Base-by-base conservation (phyloP, 2,329 filamentous ascomycete genomes). In the Phialemoniopsis sp. region DNA sequence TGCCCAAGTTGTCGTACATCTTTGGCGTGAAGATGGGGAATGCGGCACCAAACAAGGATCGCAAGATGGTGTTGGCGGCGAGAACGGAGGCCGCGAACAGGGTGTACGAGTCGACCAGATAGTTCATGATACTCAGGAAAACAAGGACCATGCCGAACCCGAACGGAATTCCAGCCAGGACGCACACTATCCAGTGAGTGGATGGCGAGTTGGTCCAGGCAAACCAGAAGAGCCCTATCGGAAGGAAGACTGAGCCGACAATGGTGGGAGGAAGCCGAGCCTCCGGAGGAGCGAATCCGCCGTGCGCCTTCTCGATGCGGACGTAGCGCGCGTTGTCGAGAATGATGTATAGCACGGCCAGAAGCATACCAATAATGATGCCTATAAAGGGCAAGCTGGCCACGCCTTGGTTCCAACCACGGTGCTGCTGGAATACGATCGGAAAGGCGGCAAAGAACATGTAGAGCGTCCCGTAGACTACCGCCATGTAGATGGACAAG, bases 301-400 rank as follows among this genome's bases (percentile, higher is more conserved):
- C 21, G 21, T 26, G 21, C 6, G 21, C 21, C 10, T 26, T 26
- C 21, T 26, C 21, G 6, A 10, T 26, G 13, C 55, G 62, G 31
- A 60, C 52, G 52, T 81, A 82, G 9, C 74, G 65, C 46, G 66
- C 69, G 58, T 81, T 79, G 42, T 75, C 69, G 41, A 63, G 60
- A 32, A 76, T 59, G 46, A 67, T 70, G 45, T 78, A 79, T 2
- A 58, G 43, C 2, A 81, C 68, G 2, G 76, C 78, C n/a, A 66
- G 37, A 2, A 79, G 40, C 70, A 85, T 80, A 40, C 83, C 82
- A 7, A 84, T 69, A 3, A 74, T 72, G 7, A 86, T 73, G 18
- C 82, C 82, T 13, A 82, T 53, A 53, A 87, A 85, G 2, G 83
- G 64, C 12, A 84, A 66, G 14, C 78, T 76, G 6, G 75, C 73